Evolutionary conservation across 2,329 filamentous ascomycete species (phyloP), one percentile per base, ranked within the genome.

Genomic region (Venturia effusa): DNA sequence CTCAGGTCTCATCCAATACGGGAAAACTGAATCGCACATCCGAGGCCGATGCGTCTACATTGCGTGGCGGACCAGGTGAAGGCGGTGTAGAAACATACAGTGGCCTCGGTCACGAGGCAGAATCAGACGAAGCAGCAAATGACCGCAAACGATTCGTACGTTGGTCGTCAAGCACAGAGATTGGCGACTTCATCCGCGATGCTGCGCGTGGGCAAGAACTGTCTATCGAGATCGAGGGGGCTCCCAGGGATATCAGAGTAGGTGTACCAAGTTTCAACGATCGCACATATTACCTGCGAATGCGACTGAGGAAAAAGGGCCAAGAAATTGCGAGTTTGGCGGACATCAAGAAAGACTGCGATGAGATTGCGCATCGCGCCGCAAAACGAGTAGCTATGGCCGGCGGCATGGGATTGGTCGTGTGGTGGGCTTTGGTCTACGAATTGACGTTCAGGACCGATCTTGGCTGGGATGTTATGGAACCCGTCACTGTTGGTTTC

Each of bases 131-230:
- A 34, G 34, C 48, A 32, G 73, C 71, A 65, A 79, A 74, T n/a
- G 69, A 73, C 24, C 69, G 72, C 1, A 82, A 32, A 64, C 83
- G 84, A 63, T 94, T 93, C 78, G 90, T 96, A 2, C 86, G 91
- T 37, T 97, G 92, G 92, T 92, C 88, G 55, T 85, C 86, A 51
- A 90, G 87, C 37, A 96, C 92, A 0, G 92, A 97, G 73, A 88
- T 97, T 39, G 92, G 92, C 11, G 92, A 96, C 76, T 97, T 97
- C 71, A 94, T 97, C 68, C 86, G 91, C 10, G 92, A 97, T 72
- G 92, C 92, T 0, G 90, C 92, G 0, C 81, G 90, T 3, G 90
- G 89, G 0, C 85, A 89, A 63, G 90, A 96, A 71, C 96, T 97
- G 71, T 85, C 88, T 3, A 86, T 97, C 54, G 84, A 88, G 62